Percentiles rank a stretch among this genome's conserved stretches.
These are phyloP conservation scores for Coemansia sp. DNA, from an alignment of 192 early-diverging fungal genomes.

Conservation along the genomic window DNA sequence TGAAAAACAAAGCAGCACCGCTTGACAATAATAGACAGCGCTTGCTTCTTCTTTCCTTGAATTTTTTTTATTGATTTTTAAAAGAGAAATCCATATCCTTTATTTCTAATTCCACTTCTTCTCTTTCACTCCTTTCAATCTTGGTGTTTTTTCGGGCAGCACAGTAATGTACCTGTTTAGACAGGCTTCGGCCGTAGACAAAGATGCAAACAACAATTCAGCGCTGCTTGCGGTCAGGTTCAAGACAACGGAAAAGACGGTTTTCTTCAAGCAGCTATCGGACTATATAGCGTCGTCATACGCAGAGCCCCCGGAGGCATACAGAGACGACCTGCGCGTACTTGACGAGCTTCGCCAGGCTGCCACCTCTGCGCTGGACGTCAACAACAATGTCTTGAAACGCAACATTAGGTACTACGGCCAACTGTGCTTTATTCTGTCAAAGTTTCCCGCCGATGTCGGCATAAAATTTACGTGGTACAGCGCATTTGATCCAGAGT, in stretches of 20 bases:
- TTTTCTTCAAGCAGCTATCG: conserved; percentile 36
- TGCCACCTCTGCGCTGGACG: conserved; percentile 60
- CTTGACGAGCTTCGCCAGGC: conserved; percentile 74
- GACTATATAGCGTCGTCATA: conserved; percentile 77
- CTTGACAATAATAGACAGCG: no score
- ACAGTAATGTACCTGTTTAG: conserved; percentile 37
- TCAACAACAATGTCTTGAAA: conserved; percentile 60
- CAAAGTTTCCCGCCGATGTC: conserved; percentile 88
- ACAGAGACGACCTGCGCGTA: conserved; percentile 80
- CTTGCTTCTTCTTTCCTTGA: no score
- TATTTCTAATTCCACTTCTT: no score
- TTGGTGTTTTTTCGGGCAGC: no score
- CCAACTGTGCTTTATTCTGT: conserved; percentile 76
- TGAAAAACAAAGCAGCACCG: no score
- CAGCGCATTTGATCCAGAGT: conserved; percentile 53
- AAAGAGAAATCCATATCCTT: no score
- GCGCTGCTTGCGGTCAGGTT: conserved; percentile 34
- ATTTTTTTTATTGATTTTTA: no score
- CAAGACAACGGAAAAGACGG: conserved; percentile 44
- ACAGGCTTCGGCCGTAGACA: conserved; percentile 22
- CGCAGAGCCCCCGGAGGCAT: conserved; percentile 81
- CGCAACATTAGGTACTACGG: conserved; percentile 75
- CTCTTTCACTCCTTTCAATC: no score
- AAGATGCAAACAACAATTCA: conserved; percentile 32
- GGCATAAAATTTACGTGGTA: conserved; percentile 40